Conservation (phyloP, 345 rosid genomes). For the Brassica juncea region DNA sequence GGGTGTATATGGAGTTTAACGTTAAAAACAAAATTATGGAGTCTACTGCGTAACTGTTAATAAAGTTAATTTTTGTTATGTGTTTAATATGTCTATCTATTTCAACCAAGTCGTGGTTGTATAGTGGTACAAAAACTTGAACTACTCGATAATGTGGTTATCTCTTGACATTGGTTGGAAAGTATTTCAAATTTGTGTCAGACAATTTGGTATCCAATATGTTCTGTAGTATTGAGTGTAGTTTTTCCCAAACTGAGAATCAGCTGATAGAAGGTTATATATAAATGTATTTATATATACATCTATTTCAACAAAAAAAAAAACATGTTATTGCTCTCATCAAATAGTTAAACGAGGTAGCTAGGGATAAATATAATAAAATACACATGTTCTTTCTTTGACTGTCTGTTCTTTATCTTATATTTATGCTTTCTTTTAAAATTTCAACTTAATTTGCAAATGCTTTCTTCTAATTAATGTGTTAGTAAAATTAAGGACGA, state of each 20-base stretch:
- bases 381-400: neutral
- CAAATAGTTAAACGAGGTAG: slow-evolving; percentile 2
- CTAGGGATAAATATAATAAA: neutral
- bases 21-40: neutral
- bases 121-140: too few species aligned
- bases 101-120: too few species aligned
- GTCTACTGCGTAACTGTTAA: neutral
- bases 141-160: too few species aligned
- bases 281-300: neutral
- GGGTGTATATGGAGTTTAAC: too few species aligned
- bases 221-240: too few species aligned
- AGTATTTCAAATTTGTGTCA: too few species aligned
- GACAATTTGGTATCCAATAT: too few species aligned
- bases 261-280: neutral
- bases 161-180: too few species aligned
- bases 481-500: neutral
- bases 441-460: neutral
- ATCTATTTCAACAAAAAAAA: neutral
- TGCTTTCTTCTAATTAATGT: neutral
- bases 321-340: neutral
- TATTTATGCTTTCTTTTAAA: neutral
- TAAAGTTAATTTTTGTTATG: neutral
- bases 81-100: neutral
- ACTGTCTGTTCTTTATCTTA: neutral
- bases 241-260: too few species aligned